Conservation (phyloP, 345 rosid genomes). For the Gossypioides kirkii region DNA sequence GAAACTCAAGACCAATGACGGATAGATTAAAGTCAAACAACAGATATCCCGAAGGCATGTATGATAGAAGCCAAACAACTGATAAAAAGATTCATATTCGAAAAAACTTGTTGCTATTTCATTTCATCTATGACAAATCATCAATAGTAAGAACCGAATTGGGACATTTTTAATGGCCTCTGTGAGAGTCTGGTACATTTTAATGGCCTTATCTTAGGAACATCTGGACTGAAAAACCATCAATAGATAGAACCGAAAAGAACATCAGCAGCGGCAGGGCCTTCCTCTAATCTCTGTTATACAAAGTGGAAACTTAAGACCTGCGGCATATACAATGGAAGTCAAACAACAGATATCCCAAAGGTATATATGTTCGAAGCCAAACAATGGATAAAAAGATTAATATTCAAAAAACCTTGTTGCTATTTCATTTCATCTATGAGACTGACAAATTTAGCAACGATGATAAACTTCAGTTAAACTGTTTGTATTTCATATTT, state of each 20-base stretch:
- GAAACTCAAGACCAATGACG: neutral
- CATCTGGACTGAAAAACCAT: slow-evolving; percentile 64
- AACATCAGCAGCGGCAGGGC: neutral
- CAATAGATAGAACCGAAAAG: slow-evolving; percentile 28
- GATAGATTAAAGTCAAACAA: neutral
- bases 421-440: neutral
- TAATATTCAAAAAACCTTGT: neutral
- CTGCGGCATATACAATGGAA: neutral
- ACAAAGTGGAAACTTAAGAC: neutral
- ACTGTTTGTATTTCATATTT: neutral
- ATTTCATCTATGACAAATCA: neutral
- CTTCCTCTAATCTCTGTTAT: neutral
- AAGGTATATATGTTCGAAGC: neutral
- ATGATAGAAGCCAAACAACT: neutral
- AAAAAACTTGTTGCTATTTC: neutral
- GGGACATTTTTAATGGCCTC: neutral
- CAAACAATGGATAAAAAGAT: neutral
- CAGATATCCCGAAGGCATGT: neutral
- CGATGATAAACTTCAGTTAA: neutral
- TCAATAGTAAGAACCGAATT: too few relatives aligned
- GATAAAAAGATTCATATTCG: neutral
- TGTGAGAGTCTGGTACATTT: slow-evolving; percentile 50
- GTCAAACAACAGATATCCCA: neutral
- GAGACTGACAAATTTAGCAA: neutral
- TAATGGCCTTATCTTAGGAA: slow-evolving; percentile 59